Evolutionary conservation across 495 filamentous ascomycete genomes (phyloP), one percentile per base, ranked within the genome.

Genomic region (Aspergillus mulundensis): DNA sequence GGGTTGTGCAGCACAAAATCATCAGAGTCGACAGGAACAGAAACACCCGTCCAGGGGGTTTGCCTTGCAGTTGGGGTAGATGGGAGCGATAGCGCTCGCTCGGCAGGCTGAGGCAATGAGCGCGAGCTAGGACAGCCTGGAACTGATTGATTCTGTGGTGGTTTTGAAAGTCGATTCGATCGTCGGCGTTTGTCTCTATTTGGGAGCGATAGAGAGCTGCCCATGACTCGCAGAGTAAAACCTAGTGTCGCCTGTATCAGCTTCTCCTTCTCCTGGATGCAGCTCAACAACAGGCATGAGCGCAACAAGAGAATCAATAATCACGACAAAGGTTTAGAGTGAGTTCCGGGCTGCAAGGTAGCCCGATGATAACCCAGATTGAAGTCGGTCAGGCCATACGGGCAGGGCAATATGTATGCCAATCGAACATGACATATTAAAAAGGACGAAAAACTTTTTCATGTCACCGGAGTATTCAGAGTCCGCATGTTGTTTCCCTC

Each of bases 141-240:
- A 2, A 49, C 45, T 36, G 67, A 57, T 19, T 61, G 63, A 44
- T 67, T 72, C 12, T 70, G 69, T 20, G 68, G 65, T 18, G 77
- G 74, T 40, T 80, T 80, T 23, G 75, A 77, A 43, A 77, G 64
- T 28, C 74, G 70, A 32, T 72, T 76, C 21, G 66, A 61, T 38
- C 66, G 69, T 51, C 65, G 66, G 34, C 58, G 69, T 50, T 77
- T 75, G 38, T 72, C 62, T 66, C 64, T 71, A 40, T 61, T 66
- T 58, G 58, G 59, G 18, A 60, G 66, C 24, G 75, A 77, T 53
- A 70, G 65, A 43, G 60, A 60, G 54, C 69, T 74, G 61, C 71
- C 71, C 69, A 76, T 76, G 62, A 46, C 65, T 68, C 56, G 23
- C 25, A 49, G 40, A 55, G 46, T 52, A 38, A 46, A 53, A 23